Evolutionary conservation across 1,139 yeast species (phyloP).

Genomic region (Diutina sp.): DNA sequence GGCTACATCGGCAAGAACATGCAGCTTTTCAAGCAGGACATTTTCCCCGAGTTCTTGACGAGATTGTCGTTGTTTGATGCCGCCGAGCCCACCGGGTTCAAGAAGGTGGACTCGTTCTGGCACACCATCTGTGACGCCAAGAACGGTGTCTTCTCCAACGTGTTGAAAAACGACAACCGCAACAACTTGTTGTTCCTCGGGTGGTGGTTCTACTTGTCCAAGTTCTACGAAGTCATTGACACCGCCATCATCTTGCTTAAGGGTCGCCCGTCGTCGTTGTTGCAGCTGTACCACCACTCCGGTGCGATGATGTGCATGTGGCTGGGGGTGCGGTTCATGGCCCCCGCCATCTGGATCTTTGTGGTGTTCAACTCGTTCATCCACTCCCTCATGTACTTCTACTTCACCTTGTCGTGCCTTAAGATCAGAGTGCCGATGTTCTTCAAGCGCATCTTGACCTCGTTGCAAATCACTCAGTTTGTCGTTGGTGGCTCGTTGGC

Average conservation of each 20-base stretch:
- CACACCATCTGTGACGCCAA: slow-evolving; percentile 50
- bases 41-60: slow-evolving; percentile 11
- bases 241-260: slow-evolving; percentile 55
- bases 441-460: slow-evolving; percentile 49
- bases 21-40: slow-evolving; percentile 8
- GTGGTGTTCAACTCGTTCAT: slow-evolving; percentile 70
- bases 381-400: slow-evolving; percentile 67
- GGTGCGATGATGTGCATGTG: slow-evolving; percentile 82
- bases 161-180: slow-evolving; percentile 10
- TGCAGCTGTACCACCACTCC: slow-evolving; percentile 70
- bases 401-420: slow-evolving; percentile 53
- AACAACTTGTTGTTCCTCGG: slow-evolving; percentile 48
- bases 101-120: slow-evolving; percentile 30
- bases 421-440: slow-evolving; percentile 45
- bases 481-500: slow-evolving; percentile 62
- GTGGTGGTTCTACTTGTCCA: slow-evolving; percentile 58
- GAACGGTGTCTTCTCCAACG: slow-evolving; percentile 39
- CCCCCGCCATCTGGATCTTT: slow-evolving; percentile 75
- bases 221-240: slow-evolving; percentile 63
- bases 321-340: slow-evolving; percentile 60
- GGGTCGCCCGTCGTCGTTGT: slow-evolving; percentile 55
- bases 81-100: slow-evolving; percentile 4
- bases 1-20: slow-evolving; percentile 31
- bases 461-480: slow-evolving; percentile 62
- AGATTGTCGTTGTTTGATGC: slow-evolving; percentile 3